Conservation (phyloP, 768 basidiomycete species). For the Suillus brevipes region DNA sequence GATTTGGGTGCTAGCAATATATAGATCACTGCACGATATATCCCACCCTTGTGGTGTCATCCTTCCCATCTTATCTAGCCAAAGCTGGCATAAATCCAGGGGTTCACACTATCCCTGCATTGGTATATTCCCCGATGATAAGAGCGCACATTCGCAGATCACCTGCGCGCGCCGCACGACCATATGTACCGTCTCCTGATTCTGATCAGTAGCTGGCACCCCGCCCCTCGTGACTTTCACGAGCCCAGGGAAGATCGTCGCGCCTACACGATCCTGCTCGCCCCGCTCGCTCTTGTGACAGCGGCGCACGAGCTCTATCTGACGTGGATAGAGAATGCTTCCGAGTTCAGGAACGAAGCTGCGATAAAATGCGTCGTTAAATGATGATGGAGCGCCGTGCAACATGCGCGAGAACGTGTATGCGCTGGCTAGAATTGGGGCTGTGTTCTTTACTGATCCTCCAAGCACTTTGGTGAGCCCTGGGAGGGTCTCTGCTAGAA, state of each 20-base stretch:
- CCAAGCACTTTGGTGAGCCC: constrained; percentile 56
- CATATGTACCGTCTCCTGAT: constrained; percentile 57
- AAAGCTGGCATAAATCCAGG: background rate
- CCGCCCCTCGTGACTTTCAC: constrained; percentile 69
- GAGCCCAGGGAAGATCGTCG: constrained; percentile 84
- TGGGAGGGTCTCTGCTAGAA: constrained; percentile 74
- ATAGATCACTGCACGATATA: constrained; percentile 19
- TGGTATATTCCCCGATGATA: constrained; percentile 11
- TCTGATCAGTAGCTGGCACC: constrained; percentile 34
- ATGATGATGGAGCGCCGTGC: constrained; percentile 61
- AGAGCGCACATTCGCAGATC: constrained; percentile 79
- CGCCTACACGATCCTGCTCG: constrained; percentile 73
- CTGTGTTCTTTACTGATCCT: constrained; percentile 42
- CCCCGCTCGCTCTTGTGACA: constrained; percentile 76
- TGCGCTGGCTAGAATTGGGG: constrained; percentile 67
- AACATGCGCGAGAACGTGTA: constrained; percentile 86
- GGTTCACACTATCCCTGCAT: background rate
- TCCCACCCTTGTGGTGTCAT: constrained; percentile 18
- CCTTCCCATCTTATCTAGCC: constrained; percentile 7
- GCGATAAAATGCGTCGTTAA: constrained; percentile 74
- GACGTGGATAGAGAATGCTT: constrained; percentile 67
- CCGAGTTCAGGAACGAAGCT: constrained; percentile 85
- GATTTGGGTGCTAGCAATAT: constrained; percentile 22
- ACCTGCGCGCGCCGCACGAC: constrained; percentile 85
- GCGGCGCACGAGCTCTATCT: constrained; percentile 83